These are phyloP conservation scores for Carpinus viminea DNA, from an alignment of 306 rosid species.

Conservation along the genomic window DNA sequence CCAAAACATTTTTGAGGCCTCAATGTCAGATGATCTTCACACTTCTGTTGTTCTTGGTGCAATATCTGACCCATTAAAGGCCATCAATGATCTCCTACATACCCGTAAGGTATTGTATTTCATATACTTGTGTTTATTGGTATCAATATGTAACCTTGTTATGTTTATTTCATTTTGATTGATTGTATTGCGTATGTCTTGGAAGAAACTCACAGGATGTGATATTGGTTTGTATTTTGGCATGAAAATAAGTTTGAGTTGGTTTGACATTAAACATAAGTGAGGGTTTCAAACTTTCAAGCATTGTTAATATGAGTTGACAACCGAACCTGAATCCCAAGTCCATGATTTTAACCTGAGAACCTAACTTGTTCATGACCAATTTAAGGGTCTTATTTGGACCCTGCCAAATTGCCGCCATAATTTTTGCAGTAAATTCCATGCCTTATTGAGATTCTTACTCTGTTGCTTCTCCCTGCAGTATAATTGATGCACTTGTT, in stretches of 20 bases:
- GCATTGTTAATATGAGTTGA: background rate
- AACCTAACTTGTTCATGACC: background rate
- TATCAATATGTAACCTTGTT: background rate
- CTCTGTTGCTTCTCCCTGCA: background rate
- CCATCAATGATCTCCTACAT: slow-evolving; percentile 79
- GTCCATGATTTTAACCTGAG: background rate
- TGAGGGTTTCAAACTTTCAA: background rate
- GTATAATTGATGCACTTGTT: slow-evolving; percentile 11
- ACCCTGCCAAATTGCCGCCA: background rate
- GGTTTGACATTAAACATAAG: background rate
- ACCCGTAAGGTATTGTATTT: slow-evolving; percentile 69
- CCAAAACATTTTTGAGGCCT: slow-evolving; percentile 54
- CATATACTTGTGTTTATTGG: background rate
- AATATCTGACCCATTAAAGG: slow-evolving; percentile 82
- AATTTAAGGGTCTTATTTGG: slow-evolving; percentile 13
- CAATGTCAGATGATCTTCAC: slow-evolving; percentile 95
- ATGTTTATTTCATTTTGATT: background rate
- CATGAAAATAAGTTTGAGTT: background rate
- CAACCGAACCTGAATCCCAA: background rate
- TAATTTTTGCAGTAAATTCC: background rate
- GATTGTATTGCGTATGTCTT: background rate
- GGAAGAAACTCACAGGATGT: background rate
- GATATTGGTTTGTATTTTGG: background rate
- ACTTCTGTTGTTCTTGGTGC: slow-evolving; percentile 82
- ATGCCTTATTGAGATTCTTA: background rate